Evolutionary conservation across 371 early-diverging fungal species (phyloP).

Genomic region (Coemansia sp.): DNA sequence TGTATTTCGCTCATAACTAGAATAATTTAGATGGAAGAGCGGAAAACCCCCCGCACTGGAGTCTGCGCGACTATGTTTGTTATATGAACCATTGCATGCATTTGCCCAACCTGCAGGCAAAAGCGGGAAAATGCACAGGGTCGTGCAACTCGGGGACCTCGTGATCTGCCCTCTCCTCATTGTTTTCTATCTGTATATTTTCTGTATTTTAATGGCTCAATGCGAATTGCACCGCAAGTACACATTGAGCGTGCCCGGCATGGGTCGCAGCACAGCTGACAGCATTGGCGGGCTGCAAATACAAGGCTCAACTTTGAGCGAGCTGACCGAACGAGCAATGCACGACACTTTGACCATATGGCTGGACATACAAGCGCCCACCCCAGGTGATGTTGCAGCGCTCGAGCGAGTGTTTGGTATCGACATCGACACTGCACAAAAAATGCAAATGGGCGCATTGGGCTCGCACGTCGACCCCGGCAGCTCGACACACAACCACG

Average conservation of each 20-base stretch:
- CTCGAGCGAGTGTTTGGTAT: constrained; percentile 36
- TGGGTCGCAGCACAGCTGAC: constrained; percentile 10
- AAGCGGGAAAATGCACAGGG: background rate
- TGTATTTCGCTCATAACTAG: constrained; percentile 31
- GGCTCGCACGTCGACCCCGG: constrained; percentile 9
- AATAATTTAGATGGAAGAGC: too few relatives aligned
- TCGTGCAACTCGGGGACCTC: background rate
- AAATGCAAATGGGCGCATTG: background rate
- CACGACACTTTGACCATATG: constrained; percentile 11
- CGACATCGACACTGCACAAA: background rate
- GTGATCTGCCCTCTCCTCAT: background rate
- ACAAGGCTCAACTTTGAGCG: background rate
- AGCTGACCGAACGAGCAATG: constrained; percentile 17
- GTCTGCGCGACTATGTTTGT: too few relatives aligned
- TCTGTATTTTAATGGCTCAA: constrained; percentile 2
- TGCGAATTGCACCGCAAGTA: constrained; percentile 18
- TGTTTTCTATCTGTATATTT: background rate
- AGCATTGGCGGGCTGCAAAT: constrained; percentile 16
- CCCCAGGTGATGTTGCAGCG: constrained; percentile 20
- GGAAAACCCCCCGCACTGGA: too few relatives aligned
- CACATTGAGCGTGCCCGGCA: constrained; percentile 31
- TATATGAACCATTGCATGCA: too few relatives aligned
- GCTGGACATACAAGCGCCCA: constrained; percentile 33
- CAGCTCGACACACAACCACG: constrained; percentile 7
- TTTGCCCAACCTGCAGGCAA: background rate